Evolutionary conservation across 1,284 basidiomycete genomes (phyloP), one percentile per base, ranked within the genome.

Genomic region (Cutaneotrichosporon spelunceum): DNA sequence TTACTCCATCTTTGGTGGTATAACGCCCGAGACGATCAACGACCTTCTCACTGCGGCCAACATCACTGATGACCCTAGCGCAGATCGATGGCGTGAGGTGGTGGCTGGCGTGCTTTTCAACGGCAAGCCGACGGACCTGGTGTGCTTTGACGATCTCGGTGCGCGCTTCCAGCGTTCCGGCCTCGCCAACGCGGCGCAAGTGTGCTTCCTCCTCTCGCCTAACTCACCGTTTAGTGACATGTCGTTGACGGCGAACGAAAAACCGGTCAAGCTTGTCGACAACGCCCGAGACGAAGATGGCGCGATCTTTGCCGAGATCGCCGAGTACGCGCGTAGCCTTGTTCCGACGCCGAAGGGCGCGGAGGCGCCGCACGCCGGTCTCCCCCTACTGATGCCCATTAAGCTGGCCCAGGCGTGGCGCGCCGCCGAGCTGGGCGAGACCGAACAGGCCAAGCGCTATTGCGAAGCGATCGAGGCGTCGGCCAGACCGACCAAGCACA

Each of bases 361-460:
- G 70, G 95, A 98, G 61, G 59, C 62, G 1, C 71, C 86, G 1
- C 95, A 91, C 76, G 76, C 81, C 42, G 93, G 94, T 1, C 79
- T 98, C 21, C 86, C 91, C 9, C 88, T 94, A 74, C 81, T 99
- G 34, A 90, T 99, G 76, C 87, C 91, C 1, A 97, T 93, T 81
- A 87, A 90, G 63, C 83, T 99, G 44, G 80, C 92, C 27, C 86
- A 89, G 59, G 95, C 96, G 0, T 80, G 84, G 30, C 81, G 82
- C 27, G 83, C 96, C 1, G 89, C 90, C 1, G 91, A 94, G 73
- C 81, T 88, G 57, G 92, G 92, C 11, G 85, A 93, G 62, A 79
- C 88, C 10, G 84, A 87, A 56, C 72, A 83, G 47, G 90, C 92
- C 7, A 87, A 85, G 68, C 84, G 86, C 71, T 99, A 99, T 76